Evolutionary conservation across 768 basidiomycete species (phyloP).

Genomic region (Nidularia sp.): DNA sequence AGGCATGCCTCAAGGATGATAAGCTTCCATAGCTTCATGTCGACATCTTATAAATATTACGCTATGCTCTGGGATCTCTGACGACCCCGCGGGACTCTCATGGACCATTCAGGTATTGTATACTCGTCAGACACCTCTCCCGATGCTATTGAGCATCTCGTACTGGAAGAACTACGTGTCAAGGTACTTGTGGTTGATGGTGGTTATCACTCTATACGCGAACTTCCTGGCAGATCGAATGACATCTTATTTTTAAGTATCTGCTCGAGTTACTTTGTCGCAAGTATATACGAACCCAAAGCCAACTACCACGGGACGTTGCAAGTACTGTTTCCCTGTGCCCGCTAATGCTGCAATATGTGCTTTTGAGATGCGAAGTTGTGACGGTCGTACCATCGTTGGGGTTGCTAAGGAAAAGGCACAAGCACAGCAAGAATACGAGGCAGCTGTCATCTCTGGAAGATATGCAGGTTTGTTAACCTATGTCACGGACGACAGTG

Average conservation of each 20-base stretch:
- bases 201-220: slow-evolving; percentile 11
- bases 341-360: slow-evolving; percentile 53
- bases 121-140: slow-evolving; percentile 2
- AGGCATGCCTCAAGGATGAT: no score
- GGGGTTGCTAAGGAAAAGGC: slow-evolving; percentile 48
- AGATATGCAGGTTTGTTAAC: slow-evolving; percentile 41
- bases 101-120: slow-evolving; percentile 15
- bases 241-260: slow-evolving; percentile 23
- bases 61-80: background rate
- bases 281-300: slow-evolving; percentile 38
- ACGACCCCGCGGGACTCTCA: background rate
- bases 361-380: slow-evolving; percentile 44
- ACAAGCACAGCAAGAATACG: slow-evolving; percentile 33
- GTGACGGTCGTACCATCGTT: slow-evolving; percentile 35
- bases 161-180: slow-evolving; percentile 36
- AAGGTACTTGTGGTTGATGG: slow-evolving; percentile 40
- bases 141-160: slow-evolving; percentile 18
- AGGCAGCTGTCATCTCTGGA: slow-evolving; percentile 34
- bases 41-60: no score
- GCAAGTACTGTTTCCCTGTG: slow-evolving; percentile 57
- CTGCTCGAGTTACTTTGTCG: slow-evolving; percentile 35
- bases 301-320: slow-evolving; percentile 31
- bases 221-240: background rate
- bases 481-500: slow-evolving; percentile 49
- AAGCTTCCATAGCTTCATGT: no score